A percentile compares a stretch with the other conserved stretches of the same genome.
These are phyloP conservation scores for Alternaria sp. DNA, from an alignment of 2,329 filamentous ascomycete genomes.

Conservation along the genomic window DNA sequence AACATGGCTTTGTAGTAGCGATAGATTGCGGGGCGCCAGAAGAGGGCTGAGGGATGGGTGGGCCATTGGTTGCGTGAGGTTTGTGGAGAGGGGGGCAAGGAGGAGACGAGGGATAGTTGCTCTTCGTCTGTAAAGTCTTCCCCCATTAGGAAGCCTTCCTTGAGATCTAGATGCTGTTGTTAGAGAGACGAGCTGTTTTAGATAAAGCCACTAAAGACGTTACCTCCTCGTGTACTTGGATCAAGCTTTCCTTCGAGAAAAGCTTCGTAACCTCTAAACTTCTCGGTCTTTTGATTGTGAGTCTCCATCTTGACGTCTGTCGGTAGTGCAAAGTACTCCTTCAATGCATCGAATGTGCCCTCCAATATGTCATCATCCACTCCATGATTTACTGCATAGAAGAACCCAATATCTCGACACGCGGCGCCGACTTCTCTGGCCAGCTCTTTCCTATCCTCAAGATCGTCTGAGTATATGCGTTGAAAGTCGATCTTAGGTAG, in stretches of 20 bases:
- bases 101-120: conserved; percentile 35
- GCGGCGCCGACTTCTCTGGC: conserved; percentile 43
- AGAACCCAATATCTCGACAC: conserved; percentile 46
- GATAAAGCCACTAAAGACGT: background rate
- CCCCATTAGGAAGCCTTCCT: conserved; percentile 49
- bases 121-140: conserved; percentile 46
- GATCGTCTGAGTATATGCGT: conserved; percentile 37
- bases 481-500: conserved; percentile 44
- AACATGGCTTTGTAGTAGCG: conserved; percentile 44
- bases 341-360: conserved; percentile 40
- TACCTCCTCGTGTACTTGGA: conserved; percentile 45
- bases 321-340: conserved; percentile 43
- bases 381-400: conserved; percentile 45
- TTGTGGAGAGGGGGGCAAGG: conserved; percentile 20
- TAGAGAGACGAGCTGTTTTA: background rate
- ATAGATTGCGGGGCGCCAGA: conserved; percentile 44
- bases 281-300: conserved; percentile 46
- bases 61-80: conserved; percentile 45
- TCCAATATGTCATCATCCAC: conserved; percentile 38
- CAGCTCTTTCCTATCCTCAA: conserved; percentile 36
- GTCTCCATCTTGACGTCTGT: conserved; percentile 48
- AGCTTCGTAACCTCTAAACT: conserved; percentile 48
- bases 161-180: conserved; percentile 33
- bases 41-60: conserved; percentile 32
- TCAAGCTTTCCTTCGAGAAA: conserved; percentile 49